Evolutionary conservation across 257 asterid genomes (phyloP), one percentile per base, ranked within the genome.

Genomic region (Nicotiana knightiana): DNA sequence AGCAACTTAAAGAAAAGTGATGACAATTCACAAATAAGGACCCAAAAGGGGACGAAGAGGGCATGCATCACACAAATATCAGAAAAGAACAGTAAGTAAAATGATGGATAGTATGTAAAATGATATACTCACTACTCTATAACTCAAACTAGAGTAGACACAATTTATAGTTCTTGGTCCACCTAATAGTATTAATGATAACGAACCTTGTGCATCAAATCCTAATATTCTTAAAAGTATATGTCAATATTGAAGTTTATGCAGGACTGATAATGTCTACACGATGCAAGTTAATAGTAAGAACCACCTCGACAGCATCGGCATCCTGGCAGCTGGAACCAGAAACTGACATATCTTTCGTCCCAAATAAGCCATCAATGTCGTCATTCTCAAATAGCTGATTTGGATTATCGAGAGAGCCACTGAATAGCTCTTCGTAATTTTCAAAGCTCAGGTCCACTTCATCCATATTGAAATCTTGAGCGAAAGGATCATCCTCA

Each of bases 341-440:
- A 80, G 87, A 88, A 80, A 80, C 88, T 58, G 94, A 88, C 83
- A 89, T 85, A 75, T 82, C 88, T 51, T 87, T 89, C 51, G 77
- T 81, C 81, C 92, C 93, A 86, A 91, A 94, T 21, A 96, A 76
- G 76, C 90, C 98, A 82, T 90, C 90, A 24, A 93, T 86, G 12
- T 89, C 94, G 26, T 90, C 92, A 76, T 88, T 83, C 54, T 84
- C 88, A 32, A 92, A 89, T 82, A 90, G 91, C 79, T 82, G 89
- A 28, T 89, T 90, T 9, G 91, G 89, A 84, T 91, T 68, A 77
- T 87, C 87, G 64, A 90, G 89, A 82, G 90, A 90, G 63, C 67
- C 86, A 55, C 92, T 93, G 83, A 93, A 90, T 61, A 96, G 84
- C 76, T 93, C 98, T 57, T 93, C 96, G 61, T 93, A 94, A 87